Evolutionary conservation across 306 rosid species (phyloP).

Genomic region (Arachis hypogaea): DNA sequence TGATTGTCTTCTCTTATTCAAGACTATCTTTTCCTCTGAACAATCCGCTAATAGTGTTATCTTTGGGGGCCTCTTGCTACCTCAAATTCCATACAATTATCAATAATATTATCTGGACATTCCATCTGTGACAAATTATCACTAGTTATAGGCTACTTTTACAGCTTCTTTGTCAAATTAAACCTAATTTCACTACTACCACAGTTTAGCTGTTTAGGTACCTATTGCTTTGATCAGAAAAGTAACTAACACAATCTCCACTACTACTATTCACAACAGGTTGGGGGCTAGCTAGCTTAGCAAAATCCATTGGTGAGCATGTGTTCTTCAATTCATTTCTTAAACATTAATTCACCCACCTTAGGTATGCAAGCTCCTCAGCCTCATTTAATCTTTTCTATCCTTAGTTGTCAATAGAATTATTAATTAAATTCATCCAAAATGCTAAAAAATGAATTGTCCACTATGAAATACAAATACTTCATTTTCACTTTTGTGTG

Average conservation of each 20-base stretch:
- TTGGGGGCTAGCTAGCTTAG: constrained; percentile 61
- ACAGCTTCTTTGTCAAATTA: constrained; percentile 67
- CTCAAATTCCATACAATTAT: constrained; percentile 64
- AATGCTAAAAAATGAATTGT: not conserved
- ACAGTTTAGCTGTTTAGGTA: constrained; percentile 39
- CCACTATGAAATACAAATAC: too few relatives aligned
- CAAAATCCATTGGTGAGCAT: constrained; percentile 57
- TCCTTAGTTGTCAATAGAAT: not conserved
- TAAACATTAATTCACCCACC: constrained; percentile 96
- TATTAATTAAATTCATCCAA: constrained; percentile 8
- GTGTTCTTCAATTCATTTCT: constrained; percentile 81
- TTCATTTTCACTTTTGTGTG: too few relatives aligned
- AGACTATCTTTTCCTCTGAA: constrained; percentile 60
- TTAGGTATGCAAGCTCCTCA: constrained; percentile 95
- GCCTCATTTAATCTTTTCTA: constrained; percentile 74
- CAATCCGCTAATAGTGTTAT: constrained; percentile 84
- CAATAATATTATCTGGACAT: constrained; percentile 52
- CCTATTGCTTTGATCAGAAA: constrained; percentile 57
- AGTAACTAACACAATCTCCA: constrained; percentile 54
- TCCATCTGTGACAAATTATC: constrained; percentile 66
- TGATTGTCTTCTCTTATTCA: constrained; percentile 79
- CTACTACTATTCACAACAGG: constrained; percentile 48
- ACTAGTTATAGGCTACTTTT: constrained; percentile 73
- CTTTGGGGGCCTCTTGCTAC: constrained; percentile 70
- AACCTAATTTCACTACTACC: constrained; percentile 51